These are phyloP conservation scores for Geotrichum fermentans DNA, from an alignment of 1,139 yeast genomes.

Conservation along the genomic window DNA sequence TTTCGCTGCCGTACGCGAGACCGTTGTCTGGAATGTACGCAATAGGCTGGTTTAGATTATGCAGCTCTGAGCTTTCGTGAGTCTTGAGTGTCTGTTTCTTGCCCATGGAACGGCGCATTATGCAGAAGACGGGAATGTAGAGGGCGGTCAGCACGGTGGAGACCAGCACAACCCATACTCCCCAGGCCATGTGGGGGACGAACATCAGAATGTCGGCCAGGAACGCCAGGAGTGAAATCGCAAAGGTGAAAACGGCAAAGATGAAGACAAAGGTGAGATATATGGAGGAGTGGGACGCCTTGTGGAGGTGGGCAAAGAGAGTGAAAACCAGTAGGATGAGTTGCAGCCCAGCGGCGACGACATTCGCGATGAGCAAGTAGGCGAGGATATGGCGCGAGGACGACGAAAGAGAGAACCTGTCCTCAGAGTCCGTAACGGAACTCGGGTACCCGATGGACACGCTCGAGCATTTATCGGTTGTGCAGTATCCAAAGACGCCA, in stretches of 20 bases:
- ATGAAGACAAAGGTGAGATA: constrained; percentile 41
- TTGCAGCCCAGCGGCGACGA: constrained; percentile 75
- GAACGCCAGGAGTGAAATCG: constrained; percentile 48
- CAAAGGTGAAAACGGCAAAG: constrained; percentile 45
- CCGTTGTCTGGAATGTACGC: neutral
- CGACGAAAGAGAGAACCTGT: constrained; percentile 50
- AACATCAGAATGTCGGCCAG: constrained; percentile 52
- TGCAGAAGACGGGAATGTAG: constrained; percentile 42
- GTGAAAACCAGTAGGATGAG: constrained; percentile 45
- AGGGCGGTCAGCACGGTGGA: constrained; percentile 44
- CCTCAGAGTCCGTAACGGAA: constrained; percentile 33
- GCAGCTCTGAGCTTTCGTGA: constrained; percentile 28
- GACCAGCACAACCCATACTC: constrained; percentile 51
- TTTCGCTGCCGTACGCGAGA: neutral
- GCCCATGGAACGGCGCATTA: constrained; percentile 50
- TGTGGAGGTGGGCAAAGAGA: constrained; percentile 40
- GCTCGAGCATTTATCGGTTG: constrained; percentile 46
- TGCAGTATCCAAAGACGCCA: constrained; percentile 86
- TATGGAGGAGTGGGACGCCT: constrained; percentile 38
- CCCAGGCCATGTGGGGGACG: constrained; percentile 49
- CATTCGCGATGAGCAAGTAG: constrained; percentile 68
- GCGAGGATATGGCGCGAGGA: constrained; percentile 63
- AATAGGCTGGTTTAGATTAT: constrained; percentile 20
- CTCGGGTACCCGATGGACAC: constrained; percentile 48
- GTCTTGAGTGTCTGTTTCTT: constrained; percentile 36